These are phyloP conservation scores for Sporothrix euskadiensis DNA, from an alignment of 2,329 filamentous ascomycete species.

Conservation along the genomic window DNA sequence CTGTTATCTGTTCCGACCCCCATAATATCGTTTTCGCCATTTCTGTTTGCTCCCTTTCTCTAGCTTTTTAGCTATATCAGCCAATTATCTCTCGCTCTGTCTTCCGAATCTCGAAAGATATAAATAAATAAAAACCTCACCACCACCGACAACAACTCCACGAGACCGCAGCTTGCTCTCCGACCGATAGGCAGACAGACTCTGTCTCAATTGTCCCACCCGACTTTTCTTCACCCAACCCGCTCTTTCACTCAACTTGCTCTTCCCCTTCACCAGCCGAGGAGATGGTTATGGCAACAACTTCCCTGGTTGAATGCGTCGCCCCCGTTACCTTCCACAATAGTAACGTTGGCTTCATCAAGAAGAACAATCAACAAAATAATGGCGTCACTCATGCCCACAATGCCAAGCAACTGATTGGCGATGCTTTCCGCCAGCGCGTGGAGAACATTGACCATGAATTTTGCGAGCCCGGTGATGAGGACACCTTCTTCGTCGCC, in stretches of 20 bases:
- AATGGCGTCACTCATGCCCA: conserved; percentile 43
- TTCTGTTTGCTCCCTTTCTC: conserved; percentile 23
- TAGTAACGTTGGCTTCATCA: conserved; percentile 52
- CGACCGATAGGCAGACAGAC: background rate
- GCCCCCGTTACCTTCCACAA: conserved; percentile 51
- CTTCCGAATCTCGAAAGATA: conserved; percentile 13
- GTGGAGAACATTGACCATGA: conserved; percentile 84
- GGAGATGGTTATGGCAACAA: conserved; percentile 68
- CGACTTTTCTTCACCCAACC: background rate
- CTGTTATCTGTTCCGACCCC: conserved; percentile 92
- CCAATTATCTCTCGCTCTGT: conserved; percentile 1
- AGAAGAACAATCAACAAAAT: conserved; percentile 42
- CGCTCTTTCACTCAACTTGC: background rate
- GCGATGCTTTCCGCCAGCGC: conserved; percentile 80
- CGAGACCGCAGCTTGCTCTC: background rate
- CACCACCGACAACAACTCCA: background rate
- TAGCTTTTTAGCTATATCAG: conserved; percentile 2
- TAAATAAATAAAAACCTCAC: background rate
- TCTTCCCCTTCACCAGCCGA: conserved; percentile 23
- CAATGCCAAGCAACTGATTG: conserved; percentile 76
- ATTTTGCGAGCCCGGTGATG: conserved; percentile 84
- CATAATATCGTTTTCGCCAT: conserved; percentile 63
- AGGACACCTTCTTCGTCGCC: conserved; percentile 97
- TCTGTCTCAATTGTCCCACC: background rate
- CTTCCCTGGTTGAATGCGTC: conserved; percentile 54